Evolutionary conservation across 331 rosid genomes (phyloP), one percentile per base, ranked within the genome.

Genomic region (Rosa hybrid): DNA sequence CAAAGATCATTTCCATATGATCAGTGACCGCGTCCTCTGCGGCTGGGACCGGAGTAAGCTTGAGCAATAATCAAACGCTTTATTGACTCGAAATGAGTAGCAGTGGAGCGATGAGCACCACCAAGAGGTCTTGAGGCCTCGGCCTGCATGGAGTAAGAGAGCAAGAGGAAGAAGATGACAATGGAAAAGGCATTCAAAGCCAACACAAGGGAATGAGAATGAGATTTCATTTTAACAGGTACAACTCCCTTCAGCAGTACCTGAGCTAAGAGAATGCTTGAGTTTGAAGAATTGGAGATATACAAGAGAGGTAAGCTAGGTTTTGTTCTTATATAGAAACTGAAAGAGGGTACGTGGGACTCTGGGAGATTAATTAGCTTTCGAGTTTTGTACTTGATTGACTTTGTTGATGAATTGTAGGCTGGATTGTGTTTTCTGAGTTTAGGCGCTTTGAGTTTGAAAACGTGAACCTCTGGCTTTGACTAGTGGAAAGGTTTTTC

Each of bases 11-110:
- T 34, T 65, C 45, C 21, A 34, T 12, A 16, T 34, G 20, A 59
- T 88, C 86, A 90, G 72, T 92, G 97, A 45, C 97, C 97, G 5
- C 88, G 68, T 75, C 97, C 97, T 56, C 79, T 81, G 71, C 30
- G 89, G 89, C 90, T 90, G 59, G 97, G 94, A 6, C 97, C 92
- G 6, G 97, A 91, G 82, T 84, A 80, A 68, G 91, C 92, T 38
- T 48, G 80, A 60, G 54, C 81, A 56, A 84, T 12, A 51, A 81
- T 65, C 10, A 77, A 73, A 78, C 51, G 73, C 60, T 57, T 80
- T 8, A 76, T 49, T 17, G 77, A 16, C 53, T 90, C 70, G 23
- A 82, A 34, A 68, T 18, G 50, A 68, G 48, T 3, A 78, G 76
- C 23, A 42, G 59, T 45, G 67, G 23, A 50, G n/a, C 7, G 56